A percentile compares a stretch with the other conserved stretches of the same genome.
These are phyloP conservation scores for Aureobasidium sp. DNA, from an alignment of 2,329 filamentous ascomycete genomes.

Conservation along the genomic window DNA sequence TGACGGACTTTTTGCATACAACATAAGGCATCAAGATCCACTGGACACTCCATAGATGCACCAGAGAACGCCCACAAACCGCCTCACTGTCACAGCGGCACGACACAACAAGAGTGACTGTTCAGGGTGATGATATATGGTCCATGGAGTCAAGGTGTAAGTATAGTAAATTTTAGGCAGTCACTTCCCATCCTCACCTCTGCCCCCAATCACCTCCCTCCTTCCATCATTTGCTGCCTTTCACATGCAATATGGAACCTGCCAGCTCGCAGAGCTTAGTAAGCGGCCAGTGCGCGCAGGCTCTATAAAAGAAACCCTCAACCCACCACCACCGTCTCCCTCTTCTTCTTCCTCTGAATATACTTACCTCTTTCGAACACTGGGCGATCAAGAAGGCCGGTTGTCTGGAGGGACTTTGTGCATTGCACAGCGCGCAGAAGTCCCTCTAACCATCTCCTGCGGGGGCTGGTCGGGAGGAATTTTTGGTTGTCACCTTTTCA, in stretches of 20 bases:
- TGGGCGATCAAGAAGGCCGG: conserved; percentile 13
- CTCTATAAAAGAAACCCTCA: background rate
- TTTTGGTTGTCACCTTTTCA: conserved; percentile 14
- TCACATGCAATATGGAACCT: background rate
- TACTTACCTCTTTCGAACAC: conserved; percentile 6
- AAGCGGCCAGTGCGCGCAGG: background rate
- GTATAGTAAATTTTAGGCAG: too few relatives aligned
- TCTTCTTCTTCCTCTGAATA: background rate
- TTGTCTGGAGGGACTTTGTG: background rate
- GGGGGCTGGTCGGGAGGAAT: conserved; percentile 7
- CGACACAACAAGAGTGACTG: too few relatives aligned
- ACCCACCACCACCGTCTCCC: too few relatives aligned
- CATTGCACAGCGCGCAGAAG: conserved; percentile 17
- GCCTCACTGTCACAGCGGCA: too few relatives aligned
- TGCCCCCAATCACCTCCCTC: background rate
- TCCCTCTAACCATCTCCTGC: conserved; percentile 6
- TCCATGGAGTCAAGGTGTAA: too few relatives aligned
- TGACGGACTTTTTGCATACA: too few relatives aligned
- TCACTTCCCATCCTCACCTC: background rate
- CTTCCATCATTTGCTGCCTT: background rate
- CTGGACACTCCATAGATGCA: too few relatives aligned
- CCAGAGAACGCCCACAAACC: too few relatives aligned
- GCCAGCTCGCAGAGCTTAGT: background rate
- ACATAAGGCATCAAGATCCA: too few relatives aligned
- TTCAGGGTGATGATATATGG: too few relatives aligned